Base-by-base conservation (phyloP, 139 green algal genomes). In the Gonium pectorale region DNA sequence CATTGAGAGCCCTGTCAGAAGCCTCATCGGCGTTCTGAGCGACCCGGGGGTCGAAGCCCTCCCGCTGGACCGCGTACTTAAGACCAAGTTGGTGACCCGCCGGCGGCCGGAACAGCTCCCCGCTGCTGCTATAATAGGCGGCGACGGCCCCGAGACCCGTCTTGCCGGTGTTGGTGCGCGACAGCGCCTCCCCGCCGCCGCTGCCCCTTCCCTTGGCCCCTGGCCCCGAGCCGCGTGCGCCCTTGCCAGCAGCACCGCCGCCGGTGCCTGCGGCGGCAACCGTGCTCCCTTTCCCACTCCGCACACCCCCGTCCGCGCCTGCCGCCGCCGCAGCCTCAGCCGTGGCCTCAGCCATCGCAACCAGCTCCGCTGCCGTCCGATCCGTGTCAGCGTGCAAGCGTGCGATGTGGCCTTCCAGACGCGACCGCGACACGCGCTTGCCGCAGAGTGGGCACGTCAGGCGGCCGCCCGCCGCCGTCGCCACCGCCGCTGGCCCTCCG, bases 21-120 rank as follows among this genome's bases (percentile, higher is more conserved):
- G 78, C 78, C 24, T 22, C 78, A 46, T 74, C 78, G 3, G 43
- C 44, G 64, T 84, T 84, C 78, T 84, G 78, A 15, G 37, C 78
- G 22, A 84, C 62, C 2, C 78, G 78, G 11, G 78, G 62, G 15
- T 84, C 78, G 9, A 74, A 75, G 44, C 78, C 78, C 64, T 84
- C 78, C 33, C 78, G 63, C 43, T 54, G 31, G 22, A 84, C 9
- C 38, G 52, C 62, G 43, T 84, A 84, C 78, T 84, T 84, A 31
- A 84, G 78, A 7, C 44, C n/a, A 33, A 84, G 31, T 46, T 84
- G 78, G 44, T 84, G 78, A 0, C 78, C 78, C 33, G 62, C 41
- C 0, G 78, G 59, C 13, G 78, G 78, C 44, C 44, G 33, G 33
- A 29, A 84, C 78, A 66, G 17, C n/a, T 80, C 43, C 51, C 67